phyloP scores from a whole-genome alignment of 1,139 yeast genomes.

The Candida tropicalis region DNA sequence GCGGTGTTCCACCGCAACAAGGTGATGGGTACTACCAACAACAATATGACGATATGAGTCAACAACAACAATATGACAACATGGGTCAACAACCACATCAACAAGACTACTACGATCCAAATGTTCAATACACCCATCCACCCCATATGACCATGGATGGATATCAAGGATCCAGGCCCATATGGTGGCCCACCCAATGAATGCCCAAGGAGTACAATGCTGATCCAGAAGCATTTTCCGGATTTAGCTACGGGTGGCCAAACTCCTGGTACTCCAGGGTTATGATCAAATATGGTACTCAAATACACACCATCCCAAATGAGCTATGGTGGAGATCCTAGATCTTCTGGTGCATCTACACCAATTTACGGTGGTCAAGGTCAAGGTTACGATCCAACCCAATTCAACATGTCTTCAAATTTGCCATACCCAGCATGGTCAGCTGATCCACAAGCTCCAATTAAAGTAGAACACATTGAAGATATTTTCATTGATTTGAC shows the following conservation, averaged over 20 bases:
- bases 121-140: slow-evolving; percentile 56
- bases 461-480: slow-evolving; percentile 81
- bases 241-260: slow-evolving; percentile 73
- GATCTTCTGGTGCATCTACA: slow-evolving; percentile 94
- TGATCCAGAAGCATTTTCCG: slow-evolving; percentile 78
- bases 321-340: slow-evolving; percentile 74
- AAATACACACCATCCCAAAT: slow-evolving; percentile 79
- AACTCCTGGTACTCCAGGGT: slow-evolving; percentile 65
- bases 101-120: slow-evolving; percentile 48
- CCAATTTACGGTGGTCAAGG: slow-evolving; percentile 83
- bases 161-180: slow-evolving; percentile 39
- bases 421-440: slow-evolving; percentile 96
- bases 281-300: slow-evolving; percentile 81
- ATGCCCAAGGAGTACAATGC: slow-evolving; percentile 55
- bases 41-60: slow-evolving; percentile 40
- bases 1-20: slow-evolving; percentile 26
- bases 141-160: slow-evolving; percentile 54
- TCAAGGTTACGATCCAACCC: slow-evolving; percentile 66
- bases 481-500: slow-evolving; percentile 89
- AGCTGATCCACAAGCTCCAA: slow-evolving; percentile 84
- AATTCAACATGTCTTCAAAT: slow-evolving; percentile 58
- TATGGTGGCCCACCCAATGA: slow-evolving; percentile 33
- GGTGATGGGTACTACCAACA: slow-evolving; percentile 52
- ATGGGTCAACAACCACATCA: slow-evolving; percentile 28
- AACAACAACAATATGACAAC: slow-evolving; percentile 38